Percentiles rank a stretch among this genome's conserved stretches.
Evolutionary conservation across 352 stramenopile genomes (phyloP).

Genomic region (Pythium vanterpoolii): DNA sequence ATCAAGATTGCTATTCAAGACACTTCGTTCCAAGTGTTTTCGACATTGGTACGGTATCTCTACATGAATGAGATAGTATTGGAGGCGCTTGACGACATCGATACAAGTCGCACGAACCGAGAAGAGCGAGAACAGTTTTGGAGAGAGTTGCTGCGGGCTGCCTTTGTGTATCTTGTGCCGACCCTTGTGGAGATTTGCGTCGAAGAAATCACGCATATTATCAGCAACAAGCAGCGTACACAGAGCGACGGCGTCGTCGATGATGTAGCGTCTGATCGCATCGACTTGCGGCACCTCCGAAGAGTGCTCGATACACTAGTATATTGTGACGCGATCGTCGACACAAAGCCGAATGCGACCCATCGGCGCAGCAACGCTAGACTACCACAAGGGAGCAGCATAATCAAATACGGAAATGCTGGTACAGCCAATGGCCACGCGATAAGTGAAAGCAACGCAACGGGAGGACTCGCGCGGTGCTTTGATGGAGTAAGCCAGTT

Average conservation of each 20-base stretch:
- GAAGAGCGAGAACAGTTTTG: constrained; percentile 50
- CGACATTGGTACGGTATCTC: constrained; percentile 60
- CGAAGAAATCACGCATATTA: constrained; percentile 30
- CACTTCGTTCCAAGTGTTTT: constrained; percentile 73
- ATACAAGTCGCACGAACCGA: constrained; percentile 10
- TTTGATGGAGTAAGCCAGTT: constrained; percentile 26
- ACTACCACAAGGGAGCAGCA: constrained; percentile 6
- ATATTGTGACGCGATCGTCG: constrained; percentile 55
- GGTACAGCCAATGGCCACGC: constrained; percentile 7
- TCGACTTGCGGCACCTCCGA: constrained; percentile 21
- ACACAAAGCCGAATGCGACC: constrained; percentile 30
- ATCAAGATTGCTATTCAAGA: constrained; percentile 82
- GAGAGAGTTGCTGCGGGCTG: constrained; percentile 59
- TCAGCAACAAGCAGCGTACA: constrained; percentile 9
- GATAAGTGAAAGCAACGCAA: not conserved
- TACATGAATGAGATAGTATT: constrained; percentile 71
- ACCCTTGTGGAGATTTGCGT: constrained; percentile 67
- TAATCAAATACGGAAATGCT: constrained; percentile 8
- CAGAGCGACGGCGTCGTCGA: constrained; percentile 1
- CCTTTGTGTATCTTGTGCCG: constrained; percentile 71
- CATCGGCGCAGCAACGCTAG: constrained; percentile 19
- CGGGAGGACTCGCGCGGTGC: constrained; percentile 13
- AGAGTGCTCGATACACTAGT: constrained; percentile 47
- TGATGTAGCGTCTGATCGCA: not conserved
- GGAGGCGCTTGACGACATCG: not conserved